These are phyloP conservation scores for Fusarium sp. DNA, from an alignment of 2,329 filamentous ascomycete species.

Conservation along the genomic window DNA sequence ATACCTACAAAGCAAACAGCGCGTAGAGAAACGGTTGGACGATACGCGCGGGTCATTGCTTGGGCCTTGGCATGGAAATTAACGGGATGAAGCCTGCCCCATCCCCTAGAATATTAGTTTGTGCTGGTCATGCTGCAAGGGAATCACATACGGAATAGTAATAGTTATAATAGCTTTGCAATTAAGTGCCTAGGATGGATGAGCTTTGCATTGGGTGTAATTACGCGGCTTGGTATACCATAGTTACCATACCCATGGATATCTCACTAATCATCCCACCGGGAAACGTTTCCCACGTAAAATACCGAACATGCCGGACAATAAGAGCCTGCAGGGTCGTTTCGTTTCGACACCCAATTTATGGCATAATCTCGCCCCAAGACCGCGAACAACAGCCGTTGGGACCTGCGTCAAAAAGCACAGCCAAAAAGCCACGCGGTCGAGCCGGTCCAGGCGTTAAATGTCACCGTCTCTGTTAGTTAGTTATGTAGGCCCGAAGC, in stretches of 20 bases:
- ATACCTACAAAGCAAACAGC: constrained; percentile 1
- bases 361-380: background rate
- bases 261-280: no score
- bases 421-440: constrained; percentile 10
- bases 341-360: no score
- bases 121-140: background rate
- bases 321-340: no score
- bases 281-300: no score
- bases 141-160: no score
- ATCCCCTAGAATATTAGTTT: background rate
- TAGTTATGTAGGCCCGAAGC: constrained; percentile 13
- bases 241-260: no score
- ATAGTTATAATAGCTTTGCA: background rate
- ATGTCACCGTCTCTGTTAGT: constrained; percentile 1
- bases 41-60: background rate
- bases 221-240: no score
- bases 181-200: background rate
- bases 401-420: background rate
- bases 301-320: no score
- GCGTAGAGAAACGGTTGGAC: constrained; percentile 2
- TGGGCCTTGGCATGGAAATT: background rate
- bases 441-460: constrained; percentile 4
- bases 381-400: background rate
- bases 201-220: no score
- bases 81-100: constrained; percentile 2